Percentiles rank a stretch among this genome's conserved stretches.
Conservation (phyloP, 768 basidiomycete genomes). For the Macrocybe gigantea region DNA sequence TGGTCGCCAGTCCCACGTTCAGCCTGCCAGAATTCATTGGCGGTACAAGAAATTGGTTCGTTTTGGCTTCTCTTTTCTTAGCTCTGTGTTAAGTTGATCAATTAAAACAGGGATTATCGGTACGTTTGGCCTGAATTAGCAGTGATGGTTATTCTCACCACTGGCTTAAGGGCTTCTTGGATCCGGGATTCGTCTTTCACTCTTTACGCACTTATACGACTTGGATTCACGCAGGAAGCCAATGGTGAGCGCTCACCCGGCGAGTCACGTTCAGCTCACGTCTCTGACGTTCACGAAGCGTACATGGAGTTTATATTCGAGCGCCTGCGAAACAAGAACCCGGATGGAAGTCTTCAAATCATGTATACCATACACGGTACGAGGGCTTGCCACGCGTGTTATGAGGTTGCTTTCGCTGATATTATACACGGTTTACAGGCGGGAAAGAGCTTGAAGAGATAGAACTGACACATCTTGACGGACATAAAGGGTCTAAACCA, state of each 20-base stretch:
- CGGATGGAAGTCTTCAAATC: slow-evolving; percentile 90
- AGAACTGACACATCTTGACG: slow-evolving; percentile 83
- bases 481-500: slow-evolving; percentile 79
- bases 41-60: slow-evolving; percentile 82
- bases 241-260: slow-evolving; percentile 45
- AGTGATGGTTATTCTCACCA: neutral
- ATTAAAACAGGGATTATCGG: slow-evolving; percentile 56
- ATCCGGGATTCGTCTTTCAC: slow-evolving; percentile 97
- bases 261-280: neutral
- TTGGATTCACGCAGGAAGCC: slow-evolving; percentile 93
- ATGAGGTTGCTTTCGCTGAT: too few species aligned
- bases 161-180: slow-evolving; percentile 60
- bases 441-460: slow-evolving; percentile 79
- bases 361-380: slow-evolving; percentile 95
- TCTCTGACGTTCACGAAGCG: slow-evolving; percentile 31
- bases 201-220: slow-evolving; percentile 86
- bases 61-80: neutral
- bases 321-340: slow-evolving; percentile 75
- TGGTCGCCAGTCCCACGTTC: slow-evolving; percentile 94
- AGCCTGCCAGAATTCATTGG: slow-evolving; percentile 90
- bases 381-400: too few species aligned
- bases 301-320: slow-evolving; percentile 92
- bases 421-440: slow-evolving; percentile 27
- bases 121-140: slow-evolving; percentile 16
- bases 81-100: neutral